Evolutionary conservation across 371 early-diverging fungal species (phyloP).

Genomic region (Mortierella sp.): DNA sequence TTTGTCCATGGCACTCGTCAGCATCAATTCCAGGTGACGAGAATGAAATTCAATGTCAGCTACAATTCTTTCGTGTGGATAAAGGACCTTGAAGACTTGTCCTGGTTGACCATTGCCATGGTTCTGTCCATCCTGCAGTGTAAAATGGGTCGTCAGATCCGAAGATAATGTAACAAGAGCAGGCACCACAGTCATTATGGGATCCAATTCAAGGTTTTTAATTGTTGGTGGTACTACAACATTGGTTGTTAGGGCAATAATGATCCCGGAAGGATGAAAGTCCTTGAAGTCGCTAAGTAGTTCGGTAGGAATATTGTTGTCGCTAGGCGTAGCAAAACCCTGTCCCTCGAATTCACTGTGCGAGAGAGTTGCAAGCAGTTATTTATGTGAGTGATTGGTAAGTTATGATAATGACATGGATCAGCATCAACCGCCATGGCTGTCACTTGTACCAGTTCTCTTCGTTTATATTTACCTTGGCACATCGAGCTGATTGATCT

Average conservation of each 20-base stretch:
- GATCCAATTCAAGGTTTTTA: constrained; percentile 42
- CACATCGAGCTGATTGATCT: constrained; percentile 42
- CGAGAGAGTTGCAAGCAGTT: neutral
- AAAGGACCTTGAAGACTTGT: constrained; percentile 65
- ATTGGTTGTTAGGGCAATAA: constrained; percentile 36
- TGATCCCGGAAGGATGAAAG: constrained; percentile 35
- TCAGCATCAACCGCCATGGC: neutral
- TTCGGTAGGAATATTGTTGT: constrained; percentile 27
- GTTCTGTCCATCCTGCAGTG: constrained; percentile 18
- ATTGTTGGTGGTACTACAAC: constrained; percentile 36
- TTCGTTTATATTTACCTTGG: constrained; percentile 27
- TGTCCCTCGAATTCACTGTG: constrained; percentile 36
- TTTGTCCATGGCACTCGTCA: constrained; percentile 83
- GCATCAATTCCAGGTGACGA: constrained; percentile 61
- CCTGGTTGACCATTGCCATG: constrained; percentile 64
- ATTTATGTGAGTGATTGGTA: neutral
- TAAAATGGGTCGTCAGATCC: constrained; percentile 7
- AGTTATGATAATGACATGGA: neutral
- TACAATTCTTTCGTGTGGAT: constrained; percentile 71
- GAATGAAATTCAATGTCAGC: constrained; percentile 80
- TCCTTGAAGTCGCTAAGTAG: constrained; percentile 9
- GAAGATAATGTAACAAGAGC: constrained; percentile 19
- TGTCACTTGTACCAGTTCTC: neutral
- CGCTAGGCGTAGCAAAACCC: constrained; percentile 45
- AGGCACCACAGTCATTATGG: constrained; percentile 38